phyloP scores from a whole-genome alignment of 2,329 filamentous ascomycete genomes.

The Clarireedia hainanense region DNA sequence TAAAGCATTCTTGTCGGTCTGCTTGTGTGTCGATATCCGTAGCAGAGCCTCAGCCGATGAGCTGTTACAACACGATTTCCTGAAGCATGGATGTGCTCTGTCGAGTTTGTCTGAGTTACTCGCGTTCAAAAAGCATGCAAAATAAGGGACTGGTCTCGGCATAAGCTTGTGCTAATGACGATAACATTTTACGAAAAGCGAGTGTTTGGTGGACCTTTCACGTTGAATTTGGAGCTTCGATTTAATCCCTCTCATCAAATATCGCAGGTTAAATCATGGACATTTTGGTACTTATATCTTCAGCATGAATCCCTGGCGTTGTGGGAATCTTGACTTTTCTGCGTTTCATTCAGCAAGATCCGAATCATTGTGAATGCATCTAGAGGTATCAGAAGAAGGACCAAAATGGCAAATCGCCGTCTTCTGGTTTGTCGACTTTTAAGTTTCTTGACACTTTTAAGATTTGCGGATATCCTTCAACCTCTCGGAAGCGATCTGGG shows the following conservation, averaged over 20 bases:
- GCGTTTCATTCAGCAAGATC: constrained; percentile 1
- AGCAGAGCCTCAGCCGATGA: constrained; percentile 87
- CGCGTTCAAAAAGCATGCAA: constrained; percentile 71
- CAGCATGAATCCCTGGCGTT: constrained; percentile 23
- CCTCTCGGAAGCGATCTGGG: not conserved
- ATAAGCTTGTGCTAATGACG: constrained; percentile 6
- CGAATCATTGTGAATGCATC: not conserved
- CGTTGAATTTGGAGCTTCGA: not conserved
- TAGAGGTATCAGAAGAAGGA: constrained; percentile 1
- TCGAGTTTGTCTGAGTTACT: constrained; percentile 79
- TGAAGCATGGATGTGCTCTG: constrained; percentile 83
- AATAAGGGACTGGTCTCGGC: constrained; percentile 36
- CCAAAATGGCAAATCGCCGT: not conserved
- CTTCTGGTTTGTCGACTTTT: constrained; percentile 4
- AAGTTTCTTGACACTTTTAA: not conserved
- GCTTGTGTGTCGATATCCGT: constrained; percentile 93
- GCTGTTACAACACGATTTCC: constrained; percentile 82
- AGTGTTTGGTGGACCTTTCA: constrained; percentile 2
- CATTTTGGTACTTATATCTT: constrained; percentile 14
- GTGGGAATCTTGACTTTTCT: constrained; percentile 8
- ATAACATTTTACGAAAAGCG: constrained; percentile 6
- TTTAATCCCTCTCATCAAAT: constrained; percentile 5
- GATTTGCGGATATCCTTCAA: not conserved
- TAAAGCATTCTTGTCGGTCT: constrained; percentile 93
- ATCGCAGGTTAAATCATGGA: constrained; percentile 16